Evolutionary conservation across 2,329 filamentous ascomycete species (phyloP), one percentile per base, ranked within the genome.

Genomic region (Aspergillus sojae): DNA sequence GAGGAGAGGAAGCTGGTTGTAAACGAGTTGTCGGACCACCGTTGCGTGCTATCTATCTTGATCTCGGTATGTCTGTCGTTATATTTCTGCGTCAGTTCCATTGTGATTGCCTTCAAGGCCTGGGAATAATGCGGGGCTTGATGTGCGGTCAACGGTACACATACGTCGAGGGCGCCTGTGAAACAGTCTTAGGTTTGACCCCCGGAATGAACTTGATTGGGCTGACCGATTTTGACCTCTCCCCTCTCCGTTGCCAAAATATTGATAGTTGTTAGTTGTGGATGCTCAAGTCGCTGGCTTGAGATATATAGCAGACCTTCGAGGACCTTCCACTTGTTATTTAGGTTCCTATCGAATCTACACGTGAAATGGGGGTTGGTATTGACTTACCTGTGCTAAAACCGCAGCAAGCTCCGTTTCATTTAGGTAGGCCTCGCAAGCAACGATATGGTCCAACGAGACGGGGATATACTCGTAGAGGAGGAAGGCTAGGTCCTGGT

Each of bases 371-470:
- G 30, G 30, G 30, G 30, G 3, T 9, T 32, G 7, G 30, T 32
- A 32, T 32, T 32, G 30, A 57, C 54, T 57, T 39, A 57, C 54
- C 54, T 57, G 54, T 30, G 30, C 54, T 21, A 57, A n/a, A 14
- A 57, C 32, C 9, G 54, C 54, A 41, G 54, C 54, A 41, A 57
- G 54, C 54, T 57, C 14, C 21, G 23, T 21, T 41, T 57, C 54
- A n/a, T 34, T 30, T n/a, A 41, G 32, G 54, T 39, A 57, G n/a
- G 54, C 54, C 36, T 57, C 32, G 54, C 54, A 57, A n/a, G 54
- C 54, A 30, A 34, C 34, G 30, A 57, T 30, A 41, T 57, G 30
- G 30, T 57, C 54, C 30, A 57, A 21, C 6, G 54, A 39, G 32
- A 57, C 21, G 28, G 21, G 30, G 39, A 39, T 39, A 57, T n/a